Conservation (phyloP, 345 rosid genomes). For the Punica granatum region DNA sequence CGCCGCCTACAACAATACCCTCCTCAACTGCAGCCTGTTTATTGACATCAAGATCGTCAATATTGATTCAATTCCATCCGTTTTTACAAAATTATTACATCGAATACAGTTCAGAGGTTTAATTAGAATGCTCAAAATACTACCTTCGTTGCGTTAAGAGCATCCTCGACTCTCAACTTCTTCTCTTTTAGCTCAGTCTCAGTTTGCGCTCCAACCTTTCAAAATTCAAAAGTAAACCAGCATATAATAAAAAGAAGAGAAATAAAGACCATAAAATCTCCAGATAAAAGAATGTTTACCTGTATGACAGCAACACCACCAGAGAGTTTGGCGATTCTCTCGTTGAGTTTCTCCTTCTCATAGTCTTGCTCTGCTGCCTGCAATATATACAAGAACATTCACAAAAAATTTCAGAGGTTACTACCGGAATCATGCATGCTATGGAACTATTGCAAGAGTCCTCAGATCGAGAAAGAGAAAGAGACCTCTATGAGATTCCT, state of each 20-base stretch:
- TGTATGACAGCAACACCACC: conserved; percentile 83
- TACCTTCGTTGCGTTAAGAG: conserved; percentile 97
- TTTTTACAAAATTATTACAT: background rate
- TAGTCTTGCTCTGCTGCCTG: conserved; percentile 90
- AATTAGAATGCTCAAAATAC: background rate
- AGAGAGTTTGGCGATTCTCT: conserved; percentile 89
- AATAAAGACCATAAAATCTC: background rate
- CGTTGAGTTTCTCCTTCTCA: conserved; percentile 86
- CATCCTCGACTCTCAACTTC: conserved; percentile 96
- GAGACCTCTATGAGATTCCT: conserved; percentile 74
- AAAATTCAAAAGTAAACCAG: background rate
- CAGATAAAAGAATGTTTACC: conserved; percentile 19
- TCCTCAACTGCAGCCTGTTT: conserved; percentile 45
- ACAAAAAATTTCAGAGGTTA: background rate
- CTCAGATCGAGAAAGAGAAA: background rate
- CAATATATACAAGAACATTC: background rate
- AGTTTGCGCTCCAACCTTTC: conserved; percentile 78
- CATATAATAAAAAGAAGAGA: background rate
- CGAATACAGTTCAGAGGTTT: background rate
- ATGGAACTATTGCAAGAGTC: background rate
- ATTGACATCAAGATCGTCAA: background rate
- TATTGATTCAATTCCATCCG: background rate
- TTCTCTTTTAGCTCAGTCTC: conserved; percentile 94
- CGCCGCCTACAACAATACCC: conserved; percentile 86
- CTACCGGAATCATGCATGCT: background rate